These are phyloP conservation scores for Apiospora marii DNA, from an alignment of 2,329 filamentous ascomycete species.

Conservation along the genomic window DNA sequence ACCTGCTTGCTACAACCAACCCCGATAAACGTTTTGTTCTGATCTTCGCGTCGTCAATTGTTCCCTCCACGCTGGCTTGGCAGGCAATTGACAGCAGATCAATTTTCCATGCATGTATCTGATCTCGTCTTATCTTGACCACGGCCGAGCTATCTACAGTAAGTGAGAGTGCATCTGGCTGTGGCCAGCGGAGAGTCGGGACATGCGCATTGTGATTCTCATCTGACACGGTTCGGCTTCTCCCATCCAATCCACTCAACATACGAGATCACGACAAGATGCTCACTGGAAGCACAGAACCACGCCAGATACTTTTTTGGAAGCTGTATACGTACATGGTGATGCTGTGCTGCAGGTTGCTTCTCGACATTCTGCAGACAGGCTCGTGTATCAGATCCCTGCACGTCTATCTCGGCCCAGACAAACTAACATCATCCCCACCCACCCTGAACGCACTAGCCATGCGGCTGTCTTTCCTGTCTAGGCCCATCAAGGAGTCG, in stretches of 20 bases:
- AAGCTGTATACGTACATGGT: not conserved
- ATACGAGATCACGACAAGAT: not conserved
- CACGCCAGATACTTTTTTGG: not conserved
- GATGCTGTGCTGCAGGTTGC: too few species aligned
- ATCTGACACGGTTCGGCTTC: not conserved
- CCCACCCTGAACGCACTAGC: not conserved
- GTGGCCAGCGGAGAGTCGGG: not conserved
- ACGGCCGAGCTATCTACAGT: not conserved
- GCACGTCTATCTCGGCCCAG: not conserved
- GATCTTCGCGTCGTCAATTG: slow-evolving; percentile 4
- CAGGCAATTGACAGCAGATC: slow-evolving; percentile 7
- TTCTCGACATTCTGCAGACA: not conserved
- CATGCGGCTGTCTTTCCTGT: slow-evolving; percentile 2
- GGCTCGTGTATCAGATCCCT: slow-evolving; percentile 5
- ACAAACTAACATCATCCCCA: not conserved
- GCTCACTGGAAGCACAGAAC: not conserved
- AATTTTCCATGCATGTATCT: not conserved
- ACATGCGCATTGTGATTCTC: not conserved
- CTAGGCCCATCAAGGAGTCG: not conserved
- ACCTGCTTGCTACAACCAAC: not conserved
- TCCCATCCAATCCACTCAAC: not conserved
- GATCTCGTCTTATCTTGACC: not conserved
- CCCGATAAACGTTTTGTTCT: slow-evolving; percentile 19
- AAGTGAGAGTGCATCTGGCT: not conserved
- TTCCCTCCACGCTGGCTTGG: not conserved